Percentiles rank a stretch among this genome's conserved stretches.
These are phyloP conservation scores for Arachnopeziza araneosa DNA, from an alignment of 2,329 filamentous ascomycete genomes.

Conservation along the genomic window DNA sequence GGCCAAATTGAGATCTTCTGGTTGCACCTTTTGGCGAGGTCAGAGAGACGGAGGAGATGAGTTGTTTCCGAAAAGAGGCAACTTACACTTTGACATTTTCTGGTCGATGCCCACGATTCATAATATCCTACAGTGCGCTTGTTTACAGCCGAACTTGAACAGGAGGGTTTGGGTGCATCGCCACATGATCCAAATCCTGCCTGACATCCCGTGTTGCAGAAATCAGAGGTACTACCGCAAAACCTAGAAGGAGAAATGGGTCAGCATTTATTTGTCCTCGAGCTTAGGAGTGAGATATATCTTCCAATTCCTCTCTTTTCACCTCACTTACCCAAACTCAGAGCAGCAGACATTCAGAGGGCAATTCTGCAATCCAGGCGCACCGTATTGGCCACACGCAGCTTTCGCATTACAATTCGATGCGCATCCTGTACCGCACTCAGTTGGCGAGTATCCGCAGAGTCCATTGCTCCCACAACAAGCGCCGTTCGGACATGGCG, in stretches of 20 bases:
- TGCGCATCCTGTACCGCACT: slow-evolving; percentile 5
- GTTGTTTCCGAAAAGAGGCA: background rate
- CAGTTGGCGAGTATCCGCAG: too few species aligned
- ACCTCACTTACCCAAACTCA: too few species aligned
- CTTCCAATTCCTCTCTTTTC: too few species aligned
- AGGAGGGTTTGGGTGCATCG: background rate
- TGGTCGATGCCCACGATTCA: background rate
- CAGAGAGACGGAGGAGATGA: background rate
- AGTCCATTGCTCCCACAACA: too few species aligned
- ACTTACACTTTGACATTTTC: background rate
- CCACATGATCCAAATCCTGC: too few species aligned
- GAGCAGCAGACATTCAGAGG: background rate
- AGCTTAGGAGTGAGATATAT: too few species aligned
- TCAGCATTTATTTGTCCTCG: too few species aligned
- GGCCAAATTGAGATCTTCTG: too few species aligned
- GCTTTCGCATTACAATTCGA: slow-evolving; percentile 28
- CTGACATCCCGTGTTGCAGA: background rate
- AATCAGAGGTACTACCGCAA: background rate
- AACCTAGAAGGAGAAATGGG: too few species aligned
- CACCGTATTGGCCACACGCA: slow-evolving; percentile 29
- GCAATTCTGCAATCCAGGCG: slow-evolving; percentile 15
- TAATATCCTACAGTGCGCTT: background rate
- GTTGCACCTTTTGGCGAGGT: background rate
- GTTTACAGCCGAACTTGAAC: background rate
- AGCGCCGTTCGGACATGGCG: too few species aligned